phyloP scores from a whole-genome alignment of 2,329 filamentous ascomycete species.

The Lomentospora prolificans region DNA sequence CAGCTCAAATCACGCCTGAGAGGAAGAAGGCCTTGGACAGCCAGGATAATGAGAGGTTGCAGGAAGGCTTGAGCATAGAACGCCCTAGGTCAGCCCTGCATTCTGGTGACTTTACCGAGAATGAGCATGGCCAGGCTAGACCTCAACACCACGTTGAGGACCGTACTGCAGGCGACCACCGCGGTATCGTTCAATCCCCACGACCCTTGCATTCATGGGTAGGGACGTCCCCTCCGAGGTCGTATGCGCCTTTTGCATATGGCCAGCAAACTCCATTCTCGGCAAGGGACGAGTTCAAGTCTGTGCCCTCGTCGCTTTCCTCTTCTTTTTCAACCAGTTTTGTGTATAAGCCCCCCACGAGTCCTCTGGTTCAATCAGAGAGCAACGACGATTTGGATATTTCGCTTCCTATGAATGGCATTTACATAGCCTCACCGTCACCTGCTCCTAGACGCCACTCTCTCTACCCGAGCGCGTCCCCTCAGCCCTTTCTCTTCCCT shows the following conservation, averaged over 20 bases:
- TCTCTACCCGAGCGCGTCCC: not conserved
- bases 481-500: not conserved
- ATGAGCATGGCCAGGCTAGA: not conserved
- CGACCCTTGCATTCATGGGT: constrained; percentile 31
- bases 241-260: constrained; percentile 37
- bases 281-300: constrained; percentile 25
- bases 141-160: not conserved
- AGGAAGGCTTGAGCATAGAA: constrained; percentile 58
- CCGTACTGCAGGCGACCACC: not conserved
- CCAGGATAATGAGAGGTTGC: constrained; percentile 30
- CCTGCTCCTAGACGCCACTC: not conserved
- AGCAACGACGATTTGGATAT: constrained; percentile 59
- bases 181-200: not conserved
- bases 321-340: constrained; percentile 73
- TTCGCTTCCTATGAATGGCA: constrained; percentile 5
- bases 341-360: constrained; percentile 79
- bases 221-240: constrained; percentile 45
- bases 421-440: not conserved
- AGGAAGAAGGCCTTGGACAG: constrained; percentile 21
- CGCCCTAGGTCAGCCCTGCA: constrained; percentile 70
- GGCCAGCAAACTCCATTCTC: constrained; percentile 22
- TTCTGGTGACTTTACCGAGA: constrained; percentile 52
- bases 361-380: constrained; percentile 79
- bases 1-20: constrained; percentile 38
- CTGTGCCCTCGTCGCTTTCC: constrained; percentile 50